Evolutionary conservation across 495 filamentous ascomycete genomes (phyloP).

Genomic region (Ramalina intermedia): DNA sequence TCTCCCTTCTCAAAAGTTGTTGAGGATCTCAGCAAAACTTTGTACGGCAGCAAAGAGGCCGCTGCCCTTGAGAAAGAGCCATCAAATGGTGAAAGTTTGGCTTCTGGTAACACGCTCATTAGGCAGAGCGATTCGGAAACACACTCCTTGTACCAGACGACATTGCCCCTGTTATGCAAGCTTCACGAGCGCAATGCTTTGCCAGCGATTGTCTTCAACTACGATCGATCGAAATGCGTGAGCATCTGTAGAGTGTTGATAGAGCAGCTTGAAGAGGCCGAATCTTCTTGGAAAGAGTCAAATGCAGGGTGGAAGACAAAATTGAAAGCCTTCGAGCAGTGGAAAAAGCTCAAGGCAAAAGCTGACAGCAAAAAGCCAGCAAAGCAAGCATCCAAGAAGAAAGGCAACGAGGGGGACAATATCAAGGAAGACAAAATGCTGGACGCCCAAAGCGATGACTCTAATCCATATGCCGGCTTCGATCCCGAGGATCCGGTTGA

Average conservation of each 20-base stretch:
- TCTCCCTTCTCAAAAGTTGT: conserved; percentile 53
- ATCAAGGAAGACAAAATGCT: conserved; percentile 35
- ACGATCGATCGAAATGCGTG: conserved; percentile 51
- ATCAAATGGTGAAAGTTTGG: conserved; percentile 1
- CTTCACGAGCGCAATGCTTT: conserved; percentile 50
- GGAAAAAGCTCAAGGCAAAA: conserved; percentile 28
- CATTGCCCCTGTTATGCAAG: conserved; percentile 43
- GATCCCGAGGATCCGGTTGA: conserved; percentile 47
- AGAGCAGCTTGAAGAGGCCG: conserved; percentile 33
- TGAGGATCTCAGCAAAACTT: conserved; percentile 14
- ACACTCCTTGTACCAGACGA: conserved; percentile 27
- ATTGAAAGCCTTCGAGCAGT: conserved; percentile 36
- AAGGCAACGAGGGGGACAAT: conserved; percentile 27
- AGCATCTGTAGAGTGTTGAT: conserved; percentile 32
- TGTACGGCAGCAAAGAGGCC: neutral
- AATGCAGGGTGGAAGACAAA: conserved; percentile 44
- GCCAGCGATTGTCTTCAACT: conserved; percentile 66
- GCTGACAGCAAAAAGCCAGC: conserved; percentile 21
- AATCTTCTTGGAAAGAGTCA: conserved; percentile 39
- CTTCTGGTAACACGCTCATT: neutral
- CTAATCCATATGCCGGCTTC: conserved; percentile 43
- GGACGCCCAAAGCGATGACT: conserved; percentile 39
- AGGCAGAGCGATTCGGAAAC: conserved; percentile 6
- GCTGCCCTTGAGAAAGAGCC: conserved; percentile 4
- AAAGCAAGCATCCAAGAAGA: conserved; percentile 24